Evolutionary conservation across 805 yeast species (phyloP), one percentile per base, ranked within the genome.

Genomic region (Blastobotrys robertii): DNA sequence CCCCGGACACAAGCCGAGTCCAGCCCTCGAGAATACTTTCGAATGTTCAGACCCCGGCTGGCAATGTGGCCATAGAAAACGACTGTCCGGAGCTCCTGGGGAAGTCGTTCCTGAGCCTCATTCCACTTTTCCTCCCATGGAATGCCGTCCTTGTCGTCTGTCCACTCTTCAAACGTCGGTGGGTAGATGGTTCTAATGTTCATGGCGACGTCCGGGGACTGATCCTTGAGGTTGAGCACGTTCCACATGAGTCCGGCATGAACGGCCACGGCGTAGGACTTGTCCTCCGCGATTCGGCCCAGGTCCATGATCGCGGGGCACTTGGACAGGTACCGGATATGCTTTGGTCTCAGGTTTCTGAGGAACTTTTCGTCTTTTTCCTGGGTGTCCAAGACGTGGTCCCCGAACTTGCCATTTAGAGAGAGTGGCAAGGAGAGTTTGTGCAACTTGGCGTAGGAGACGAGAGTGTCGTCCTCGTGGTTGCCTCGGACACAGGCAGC

Each of bases 1-100:
- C 95, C 96, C 46, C 74, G 73, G 45, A 78, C 83, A 67, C 97
- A 88, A 1, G 84, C 84, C 8, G 84, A 67, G 56, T 90, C 97
- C 33, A 88, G 64, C 0, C 97, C 97, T 53, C 74, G 76, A 2
- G 95, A 69, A 59, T 69, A 85, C 47, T 73, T 72, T 50, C 73
- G 72, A 39, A 79, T 49, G 43, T 73, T 76, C 39, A 87, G 70
- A 1, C 96, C 95, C 43, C 79, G 66, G 43, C 76, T 68, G 3
- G 97, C 94, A 57, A 85, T 94, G 57, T 88, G 97, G 1, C 97
- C 97, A 57, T 88, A 88, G 53, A 76, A 77, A 3, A 84, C 86
- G 15, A 58, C 62, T 34, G 45, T 50, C 34, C 62, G 59, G 30
- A 52, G 51, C n/a, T 47, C 57, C 50, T 55, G 44, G 22, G 56